Evolutionary conservation across 2,329 filamentous ascomycete species (phyloP).

Genomic region (Fusarium sp.): DNA sequence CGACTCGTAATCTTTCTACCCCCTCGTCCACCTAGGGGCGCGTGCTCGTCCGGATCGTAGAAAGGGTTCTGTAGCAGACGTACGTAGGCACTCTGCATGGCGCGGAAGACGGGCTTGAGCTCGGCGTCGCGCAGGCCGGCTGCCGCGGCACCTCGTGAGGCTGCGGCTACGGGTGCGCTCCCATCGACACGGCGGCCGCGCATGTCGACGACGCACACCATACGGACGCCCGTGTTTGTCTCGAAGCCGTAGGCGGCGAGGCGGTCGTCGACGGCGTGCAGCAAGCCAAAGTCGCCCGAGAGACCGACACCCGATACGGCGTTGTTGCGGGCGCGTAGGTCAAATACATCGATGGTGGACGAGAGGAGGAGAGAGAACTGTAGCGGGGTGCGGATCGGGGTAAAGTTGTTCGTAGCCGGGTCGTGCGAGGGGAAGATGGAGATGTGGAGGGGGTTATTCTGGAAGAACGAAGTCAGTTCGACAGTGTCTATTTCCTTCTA

Average conservation of each 20-base stretch:
- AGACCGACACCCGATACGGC: slow-evolving; percentile 61
- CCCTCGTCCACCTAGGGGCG: slow-evolving; percentile 65
- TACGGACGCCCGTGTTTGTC: slow-evolving; percentile 93
- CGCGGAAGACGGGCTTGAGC: slow-evolving; percentile 88
- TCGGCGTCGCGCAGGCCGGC: slow-evolving; percentile 86
- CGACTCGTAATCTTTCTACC: slow-evolving; percentile 83
- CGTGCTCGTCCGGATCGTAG: slow-evolving; percentile 88
- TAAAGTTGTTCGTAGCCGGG: slow-evolving; percentile 62
- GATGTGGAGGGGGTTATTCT: slow-evolving; percentile 98
- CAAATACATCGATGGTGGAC: slow-evolving; percentile 93
- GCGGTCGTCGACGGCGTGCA: slow-evolving; percentile 94
- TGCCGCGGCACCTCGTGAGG: slow-evolving; percentile 52
- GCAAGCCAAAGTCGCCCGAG: slow-evolving; percentile 88
- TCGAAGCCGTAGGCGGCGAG: slow-evolving; percentile 95
- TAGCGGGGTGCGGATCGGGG: slow-evolving; percentile 76
- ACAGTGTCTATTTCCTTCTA: not conserved
- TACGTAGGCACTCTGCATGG: slow-evolving; percentile 93
- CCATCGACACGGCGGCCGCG: slow-evolving; percentile 71
- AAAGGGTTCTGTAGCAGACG: slow-evolving; percentile 92
- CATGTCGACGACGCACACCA: slow-evolving; percentile 93
- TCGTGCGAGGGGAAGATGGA: slow-evolving; percentile 85
- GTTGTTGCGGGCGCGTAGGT: slow-evolving; percentile 81
- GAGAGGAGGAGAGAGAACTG: slow-evolving; percentile 94
- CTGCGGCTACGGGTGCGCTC: slow-evolving; percentile 31
- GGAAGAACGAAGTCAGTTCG: slow-evolving; percentile 17